These are phyloP conservation scores for Trametes elegans DNA, from an alignment of 768 basidiomycete genomes.

Conservation along the genomic window DNA sequence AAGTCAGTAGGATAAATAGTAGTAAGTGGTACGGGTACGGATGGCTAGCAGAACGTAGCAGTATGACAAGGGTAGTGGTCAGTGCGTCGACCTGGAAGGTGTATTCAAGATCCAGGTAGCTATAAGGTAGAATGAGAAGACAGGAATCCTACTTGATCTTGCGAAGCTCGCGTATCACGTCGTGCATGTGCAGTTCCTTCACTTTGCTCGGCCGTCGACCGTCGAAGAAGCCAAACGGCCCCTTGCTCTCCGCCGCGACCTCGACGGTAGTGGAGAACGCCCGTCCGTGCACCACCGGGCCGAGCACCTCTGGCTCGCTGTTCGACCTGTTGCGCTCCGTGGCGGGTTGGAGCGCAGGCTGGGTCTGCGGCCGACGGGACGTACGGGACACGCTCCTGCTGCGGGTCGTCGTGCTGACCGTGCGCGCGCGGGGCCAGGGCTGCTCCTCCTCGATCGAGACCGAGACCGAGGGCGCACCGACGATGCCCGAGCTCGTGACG, in stretches of 20 bases:
- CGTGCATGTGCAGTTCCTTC: constrained; percentile 39
- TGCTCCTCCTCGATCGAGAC: neutral
- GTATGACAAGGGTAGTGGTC: neutral
- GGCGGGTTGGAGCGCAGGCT: neutral
- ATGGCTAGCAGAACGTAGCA: too few relatives aligned
- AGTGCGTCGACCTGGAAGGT: too few relatives aligned
- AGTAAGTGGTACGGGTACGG: neutral
- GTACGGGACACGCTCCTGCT: constrained; percentile 2
- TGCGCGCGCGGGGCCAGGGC: constrained; percentile 4
- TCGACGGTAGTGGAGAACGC: constrained; percentile 21
- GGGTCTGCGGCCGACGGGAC: constrained; percentile 3
- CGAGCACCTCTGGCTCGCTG: constrained; percentile 9
- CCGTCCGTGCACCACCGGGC: constrained; percentile 2
- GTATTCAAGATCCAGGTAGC: neutral
- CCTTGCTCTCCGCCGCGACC: constrained; percentile 16
- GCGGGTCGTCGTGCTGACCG: neutral
- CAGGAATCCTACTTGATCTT: constrained; percentile 32
- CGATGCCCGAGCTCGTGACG: constrained; percentile 2
- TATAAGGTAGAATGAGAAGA: neutral
- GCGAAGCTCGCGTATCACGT: constrained; percentile 45
- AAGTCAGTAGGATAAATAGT: neutral
- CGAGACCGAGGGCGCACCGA: neutral
- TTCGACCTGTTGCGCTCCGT: constrained; percentile 6
- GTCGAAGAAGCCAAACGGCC: constrained; percentile 37
- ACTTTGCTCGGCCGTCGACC: constrained; percentile 26